A percentile compares a stretch with the other conserved stretches of the same genome.
phyloP scores from a whole-genome alignment of 108 stramenopile genomes.

The Pseudonitzschia delicatissima region DNA sequence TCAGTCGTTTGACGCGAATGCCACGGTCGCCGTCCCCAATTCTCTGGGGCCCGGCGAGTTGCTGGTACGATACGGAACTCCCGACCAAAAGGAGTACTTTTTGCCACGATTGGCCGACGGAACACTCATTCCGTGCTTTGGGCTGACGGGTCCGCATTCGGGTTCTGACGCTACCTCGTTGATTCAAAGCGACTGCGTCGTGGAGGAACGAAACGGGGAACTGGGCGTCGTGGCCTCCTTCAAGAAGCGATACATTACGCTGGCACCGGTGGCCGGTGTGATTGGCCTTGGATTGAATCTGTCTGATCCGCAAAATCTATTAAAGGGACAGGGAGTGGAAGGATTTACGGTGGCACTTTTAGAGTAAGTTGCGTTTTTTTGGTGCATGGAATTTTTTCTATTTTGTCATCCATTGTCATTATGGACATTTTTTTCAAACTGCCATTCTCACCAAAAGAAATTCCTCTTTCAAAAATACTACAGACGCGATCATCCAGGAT shows the following conservation, averaged over 20 bases:
- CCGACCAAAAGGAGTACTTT: constrained; percentile 93
- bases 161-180: constrained; percentile 96
- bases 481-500: constrained; percentile 86
- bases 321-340: constrained; percentile 88
- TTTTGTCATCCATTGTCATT: too few relatives aligned
- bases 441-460: not conserved
- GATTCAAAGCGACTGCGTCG: constrained; percentile 87
- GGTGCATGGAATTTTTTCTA: not conserved
- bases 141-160: constrained; percentile 93
- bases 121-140: constrained; percentile 97
- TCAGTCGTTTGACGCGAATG: constrained; percentile 90
- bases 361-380: constrained; percentile 58
- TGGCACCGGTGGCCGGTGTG: constrained; percentile 96
- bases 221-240: constrained; percentile 93
- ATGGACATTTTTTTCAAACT: not conserved
- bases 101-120: constrained; percentile 92
- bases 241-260: constrained; percentile 98
- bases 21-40: constrained; percentile 97
- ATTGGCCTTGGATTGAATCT: constrained; percentile 95
- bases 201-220: constrained; percentile 86
- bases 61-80: constrained; percentile 91
- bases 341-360: constrained; percentile 95
- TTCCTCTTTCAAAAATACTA: too few relatives aligned
- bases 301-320: constrained; percentile 88
- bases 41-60: constrained; percentile 97